Conservation (phyloP, 2,329 filamentous ascomycete species). For the Anisogramma anomala region DNA sequence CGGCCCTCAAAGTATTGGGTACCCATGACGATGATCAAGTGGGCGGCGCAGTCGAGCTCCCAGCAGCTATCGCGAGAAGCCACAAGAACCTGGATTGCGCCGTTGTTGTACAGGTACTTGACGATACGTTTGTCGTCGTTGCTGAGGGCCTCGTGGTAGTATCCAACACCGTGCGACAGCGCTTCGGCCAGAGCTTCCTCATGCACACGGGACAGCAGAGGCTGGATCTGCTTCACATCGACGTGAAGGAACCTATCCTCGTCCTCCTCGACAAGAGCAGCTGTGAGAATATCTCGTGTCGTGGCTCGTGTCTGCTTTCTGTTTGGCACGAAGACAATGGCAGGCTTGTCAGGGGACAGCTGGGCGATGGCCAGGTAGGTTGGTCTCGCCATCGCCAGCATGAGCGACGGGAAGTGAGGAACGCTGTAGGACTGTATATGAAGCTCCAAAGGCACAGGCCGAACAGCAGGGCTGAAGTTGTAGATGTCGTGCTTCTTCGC, state of each 20-base stretch:
- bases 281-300: conserved; percentile 75
- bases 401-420: conserved; percentile 92
- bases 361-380: conserved; percentile 82
- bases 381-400: conserved; percentile 97
- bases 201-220: conserved; percentile 70
- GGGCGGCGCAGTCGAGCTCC: conserved; percentile 80
- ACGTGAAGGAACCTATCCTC: conserved; percentile 90
- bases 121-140: conserved; percentile 87
- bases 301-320: conserved; percentile 86
- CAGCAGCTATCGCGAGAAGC: conserved; percentile 81
- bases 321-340: conserved; percentile 83
- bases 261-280: conserved; percentile 77
- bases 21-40: conserved; percentile 91
- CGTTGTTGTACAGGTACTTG: conserved; percentile 78
- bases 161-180: conserved; percentile 85
- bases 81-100: conserved; percentile 75
- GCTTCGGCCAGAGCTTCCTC: conserved; percentile 83
- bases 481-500: conserved; percentile 97
- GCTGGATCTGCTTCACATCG: conserved; percentile 67
- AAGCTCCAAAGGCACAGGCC: conserved; percentile 80
- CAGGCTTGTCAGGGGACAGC: conserved; percentile 77
- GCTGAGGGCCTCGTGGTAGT: conserved; percentile 90
- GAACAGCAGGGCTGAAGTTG: conserved; percentile 91
- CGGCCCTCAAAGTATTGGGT: conserved; percentile 96
- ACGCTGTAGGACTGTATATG: conserved; percentile 94